phyloP scores from a whole-genome alignment of 306 rosid genomes.

The Hippophae rhamnoides region DNA sequence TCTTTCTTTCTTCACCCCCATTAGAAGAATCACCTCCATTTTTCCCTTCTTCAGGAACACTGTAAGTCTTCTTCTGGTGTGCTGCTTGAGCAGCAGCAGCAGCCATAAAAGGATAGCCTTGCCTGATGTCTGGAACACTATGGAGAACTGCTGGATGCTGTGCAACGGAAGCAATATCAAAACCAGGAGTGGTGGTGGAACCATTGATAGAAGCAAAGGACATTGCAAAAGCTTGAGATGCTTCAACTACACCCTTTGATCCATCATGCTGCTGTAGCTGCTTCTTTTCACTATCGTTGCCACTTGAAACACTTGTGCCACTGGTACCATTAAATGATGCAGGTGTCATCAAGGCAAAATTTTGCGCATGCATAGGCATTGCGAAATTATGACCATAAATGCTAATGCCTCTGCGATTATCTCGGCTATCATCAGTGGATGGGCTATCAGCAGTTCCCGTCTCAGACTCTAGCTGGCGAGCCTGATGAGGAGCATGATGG shows the following conservation, averaged over 20 bases:
- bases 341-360: conserved; percentile 65
- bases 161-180: conserved; percentile 58
- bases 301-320: conserved; percentile 32
- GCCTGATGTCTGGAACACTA: conserved; percentile 30
- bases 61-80: conserved; percentile 61
- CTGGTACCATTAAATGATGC: conserved; percentile 33
- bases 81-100: conserved; percentile 50
- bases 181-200: conserved; percentile 41
- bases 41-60: conserved; percentile 56
- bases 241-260: conserved; percentile 52
- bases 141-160: conserved; percentile 50
- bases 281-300: conserved; percentile 53
- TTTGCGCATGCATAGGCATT: conserved; percentile 62
- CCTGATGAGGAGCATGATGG: conserved; percentile 46
- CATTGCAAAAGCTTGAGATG: conserved; percentile 65
- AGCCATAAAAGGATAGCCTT: conserved; percentile 40
- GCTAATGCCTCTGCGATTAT: conserved; percentile 43
- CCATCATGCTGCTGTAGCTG: conserved; percentile 50
- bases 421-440: conserved; percentile 67
- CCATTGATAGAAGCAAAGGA: conserved; percentile 72
- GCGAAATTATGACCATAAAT: conserved; percentile 66
- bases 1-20: conserved; percentile 66
- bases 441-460: conserved; percentile 82
- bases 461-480: conserved; percentile 71
- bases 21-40: conserved; percentile 44